Evolutionary conservation across 31 red algal species (phyloP).

Genomic region (Odonthalia washingtoniensis): DNA sequence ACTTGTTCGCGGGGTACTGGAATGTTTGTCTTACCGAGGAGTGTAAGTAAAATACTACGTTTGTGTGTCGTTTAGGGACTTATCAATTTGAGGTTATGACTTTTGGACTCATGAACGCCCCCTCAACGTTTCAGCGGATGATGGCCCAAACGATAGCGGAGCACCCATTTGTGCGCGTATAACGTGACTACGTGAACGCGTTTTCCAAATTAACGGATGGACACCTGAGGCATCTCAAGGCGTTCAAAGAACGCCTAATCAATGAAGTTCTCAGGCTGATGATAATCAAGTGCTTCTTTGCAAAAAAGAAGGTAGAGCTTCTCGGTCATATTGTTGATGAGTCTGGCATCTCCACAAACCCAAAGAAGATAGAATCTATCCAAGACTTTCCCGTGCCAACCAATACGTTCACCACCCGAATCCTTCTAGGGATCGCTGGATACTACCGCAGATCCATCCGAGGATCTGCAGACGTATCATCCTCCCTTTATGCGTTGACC

Average conservation of each 20-base stretch:
- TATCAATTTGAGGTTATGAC: background rate
- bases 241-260: background rate
- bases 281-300: constrained; percentile 4
- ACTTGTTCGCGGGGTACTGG: constrained; percentile 16
- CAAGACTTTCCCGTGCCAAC: background rate
- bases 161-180: background rate
- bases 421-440: background rate
- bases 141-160: background rate
- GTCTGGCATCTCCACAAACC: background rate
- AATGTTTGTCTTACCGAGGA: background rate
- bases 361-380: background rate
- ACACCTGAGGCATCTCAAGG: background rate
- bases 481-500: background rate
- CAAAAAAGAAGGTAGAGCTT: background rate
- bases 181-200: background rate
- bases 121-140: constrained; percentile 35
- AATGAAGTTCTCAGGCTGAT: background rate
- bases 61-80: constrained; percentile 5
- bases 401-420: background rate
- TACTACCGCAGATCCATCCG: background rate
- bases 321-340: background rate
- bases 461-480: background rate
- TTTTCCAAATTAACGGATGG: background rate
- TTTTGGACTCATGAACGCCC: constrained; percentile 15
- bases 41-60: background rate